Evolutionary conservation across 1,284 basidiomycete genomes (phyloP).

Genomic region (Laetiporus sulphureus): DNA sequence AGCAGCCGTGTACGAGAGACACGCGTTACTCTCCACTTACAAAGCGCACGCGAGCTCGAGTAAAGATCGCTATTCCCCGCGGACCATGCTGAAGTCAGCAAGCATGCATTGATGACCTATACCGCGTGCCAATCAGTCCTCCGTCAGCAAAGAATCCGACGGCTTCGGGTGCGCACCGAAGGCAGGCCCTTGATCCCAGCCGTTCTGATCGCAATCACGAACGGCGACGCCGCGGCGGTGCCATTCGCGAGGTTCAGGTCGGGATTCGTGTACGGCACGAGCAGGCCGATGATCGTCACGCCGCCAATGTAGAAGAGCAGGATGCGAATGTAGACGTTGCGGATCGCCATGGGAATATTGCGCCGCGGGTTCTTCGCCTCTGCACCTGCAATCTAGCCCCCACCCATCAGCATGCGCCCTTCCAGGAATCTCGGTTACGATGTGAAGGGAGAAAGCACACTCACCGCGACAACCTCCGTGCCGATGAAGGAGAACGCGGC

Average conservation of each 20-base stretch:
- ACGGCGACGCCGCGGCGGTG: slow-evolving; percentile 73
- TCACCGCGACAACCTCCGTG: slow-evolving; percentile 83
- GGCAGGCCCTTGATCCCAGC: slow-evolving; percentile 75
- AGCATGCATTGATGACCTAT: slow-evolving; percentile 84
- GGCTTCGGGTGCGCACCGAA: slow-evolving; percentile 11
- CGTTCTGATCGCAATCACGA: slow-evolving; percentile 73
- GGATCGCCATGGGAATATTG: slow-evolving; percentile 38
- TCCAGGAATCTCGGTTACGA: not conserved
- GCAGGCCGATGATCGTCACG: slow-evolving; percentile 61
- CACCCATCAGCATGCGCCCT: not conserved
- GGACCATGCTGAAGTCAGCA: slow-evolving; percentile 83
- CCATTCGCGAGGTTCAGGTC: slow-evolving; percentile 47
- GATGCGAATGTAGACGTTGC: slow-evolving; percentile 49
- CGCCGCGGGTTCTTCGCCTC: slow-evolving; percentile 25
- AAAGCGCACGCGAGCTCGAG: slow-evolving; percentile 74
- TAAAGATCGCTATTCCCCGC: slow-evolving; percentile 83
- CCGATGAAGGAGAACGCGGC: slow-evolving; percentile 82
- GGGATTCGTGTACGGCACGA: slow-evolving; percentile 64
- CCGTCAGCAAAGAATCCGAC: not conserved
- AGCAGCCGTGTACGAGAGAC: not conserved
- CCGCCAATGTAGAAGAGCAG: slow-evolving; percentile 27
- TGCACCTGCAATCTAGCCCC: slow-evolving; percentile 21
- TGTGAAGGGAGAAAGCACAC: not conserved
- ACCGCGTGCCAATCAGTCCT: not conserved
- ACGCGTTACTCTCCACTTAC: slow-evolving; percentile 34